Evolutionary conservation across 768 basidiomycete species (phyloP).

Genomic region (Rubroboletus satanas): DNA sequence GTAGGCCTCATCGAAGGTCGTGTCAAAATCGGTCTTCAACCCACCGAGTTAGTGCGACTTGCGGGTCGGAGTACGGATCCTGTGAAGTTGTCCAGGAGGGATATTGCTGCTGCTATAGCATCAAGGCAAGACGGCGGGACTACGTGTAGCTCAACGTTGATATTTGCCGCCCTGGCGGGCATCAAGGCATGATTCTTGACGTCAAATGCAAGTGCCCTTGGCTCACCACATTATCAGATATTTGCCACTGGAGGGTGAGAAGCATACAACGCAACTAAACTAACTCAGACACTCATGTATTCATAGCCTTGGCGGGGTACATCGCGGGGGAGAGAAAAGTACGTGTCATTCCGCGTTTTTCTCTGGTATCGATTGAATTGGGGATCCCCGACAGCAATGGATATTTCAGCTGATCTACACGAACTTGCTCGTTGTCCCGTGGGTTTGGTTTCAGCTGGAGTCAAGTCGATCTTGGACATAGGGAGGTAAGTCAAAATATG

Average conservation of each 20-base stretch:
- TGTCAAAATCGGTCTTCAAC: constrained; percentile 79
- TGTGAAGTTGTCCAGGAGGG: constrained; percentile 74
- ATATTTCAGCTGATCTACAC: constrained; percentile 90
- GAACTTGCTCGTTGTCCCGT: constrained; percentile 89
- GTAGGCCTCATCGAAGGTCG: constrained; percentile 81
- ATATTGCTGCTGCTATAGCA: constrained; percentile 74
- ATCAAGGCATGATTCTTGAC: constrained; percentile 58
- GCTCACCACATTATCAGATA: constrained; percentile 43
- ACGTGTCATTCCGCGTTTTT: constrained; percentile 11
- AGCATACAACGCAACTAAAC: not conserved
- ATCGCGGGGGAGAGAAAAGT: constrained; percentile 71
- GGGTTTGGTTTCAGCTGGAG: constrained; percentile 87
- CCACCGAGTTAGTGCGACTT: constrained; percentile 61
- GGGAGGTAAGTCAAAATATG: constrained; percentile 45
- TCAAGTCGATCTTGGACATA: constrained; percentile 94
- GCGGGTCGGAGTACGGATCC: constrained; percentile 48
- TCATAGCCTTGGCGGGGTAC: constrained; percentile 76
- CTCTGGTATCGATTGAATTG: constrained; percentile 1
- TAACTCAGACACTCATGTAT: constrained; percentile 3
- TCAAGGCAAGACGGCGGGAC: constrained; percentile 72
- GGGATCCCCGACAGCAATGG: constrained; percentile 64
- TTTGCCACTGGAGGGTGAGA: constrained; percentile 90
- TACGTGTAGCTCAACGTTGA: constrained; percentile 69
- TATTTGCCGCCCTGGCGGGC: constrained; percentile 75
- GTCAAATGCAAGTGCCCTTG: not conserved